phyloP scores from a whole-genome alignment of 768 basidiomycete genomes.

The Tricholomella constricta region DNA sequence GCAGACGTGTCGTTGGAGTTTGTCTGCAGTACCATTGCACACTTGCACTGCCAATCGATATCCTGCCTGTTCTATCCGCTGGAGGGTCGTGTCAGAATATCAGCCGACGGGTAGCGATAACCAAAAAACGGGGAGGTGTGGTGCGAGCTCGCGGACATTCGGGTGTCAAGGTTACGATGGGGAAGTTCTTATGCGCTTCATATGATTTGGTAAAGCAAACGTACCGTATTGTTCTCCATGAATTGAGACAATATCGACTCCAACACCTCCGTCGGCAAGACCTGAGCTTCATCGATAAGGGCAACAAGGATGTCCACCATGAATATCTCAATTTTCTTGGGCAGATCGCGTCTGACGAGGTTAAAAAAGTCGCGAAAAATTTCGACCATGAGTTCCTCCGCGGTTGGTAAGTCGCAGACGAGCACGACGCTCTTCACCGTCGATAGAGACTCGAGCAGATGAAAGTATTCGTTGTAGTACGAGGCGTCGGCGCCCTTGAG shows the following conservation, averaged over 20 bases:
- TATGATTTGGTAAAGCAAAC: slow-evolving; percentile 28
- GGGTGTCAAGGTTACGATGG: neutral
- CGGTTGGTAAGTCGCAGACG: slow-evolving; percentile 86
- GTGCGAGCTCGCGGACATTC: neutral
- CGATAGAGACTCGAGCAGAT: slow-evolving; percentile 90
- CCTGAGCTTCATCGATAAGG: slow-evolving; percentile 82
- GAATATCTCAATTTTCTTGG: slow-evolving; percentile 82
- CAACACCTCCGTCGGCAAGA: slow-evolving; percentile 77
- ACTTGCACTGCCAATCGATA: slow-evolving; percentile 84
- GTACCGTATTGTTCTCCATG: slow-evolving; percentile 71
- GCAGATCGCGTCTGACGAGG: slow-evolving; percentile 68
- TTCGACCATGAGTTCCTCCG: slow-evolving; percentile 81
- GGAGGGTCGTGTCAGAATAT: slow-evolving; percentile 4
- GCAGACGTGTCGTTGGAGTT: slow-evolving; percentile 85
- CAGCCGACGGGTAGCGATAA: neutral
- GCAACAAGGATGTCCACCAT: slow-evolving; percentile 90
- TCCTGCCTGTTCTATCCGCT: slow-evolving; percentile 74
- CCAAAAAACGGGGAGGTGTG: neutral
- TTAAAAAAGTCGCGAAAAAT: slow-evolving; percentile 85
- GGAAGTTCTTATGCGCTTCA: neutral
- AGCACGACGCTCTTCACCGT: slow-evolving; percentile 95
- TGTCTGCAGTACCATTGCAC: slow-evolving; percentile 82
- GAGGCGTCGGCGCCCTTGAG: slow-evolving; percentile 77
- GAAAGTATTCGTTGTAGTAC: slow-evolving; percentile 92
- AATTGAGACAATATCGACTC: slow-evolving; percentile 87